A percentile compares a stretch with the other conserved stretches of the same genome.
phyloP scores from a whole-genome alignment of 2,329 filamentous ascomycete species.

The Trichoderma sp. region DNA sequence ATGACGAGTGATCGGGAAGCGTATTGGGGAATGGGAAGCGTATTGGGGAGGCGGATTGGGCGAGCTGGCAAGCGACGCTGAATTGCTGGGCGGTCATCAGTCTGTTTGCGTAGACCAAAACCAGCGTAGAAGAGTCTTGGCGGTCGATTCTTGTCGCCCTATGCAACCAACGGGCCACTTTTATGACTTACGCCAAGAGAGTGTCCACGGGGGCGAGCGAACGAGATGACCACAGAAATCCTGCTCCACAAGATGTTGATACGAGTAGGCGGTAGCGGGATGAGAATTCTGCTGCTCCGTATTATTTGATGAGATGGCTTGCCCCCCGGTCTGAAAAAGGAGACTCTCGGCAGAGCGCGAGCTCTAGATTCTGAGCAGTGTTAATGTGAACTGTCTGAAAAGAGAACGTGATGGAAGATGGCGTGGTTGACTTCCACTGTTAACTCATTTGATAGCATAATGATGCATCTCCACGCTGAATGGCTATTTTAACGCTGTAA shows the following conservation, averaged over 20 bases:
- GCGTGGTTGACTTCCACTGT: neutral
- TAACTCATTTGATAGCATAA: neutral
- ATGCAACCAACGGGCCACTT: conserved; percentile 16
- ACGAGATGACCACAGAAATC: conserved; percentile 25
- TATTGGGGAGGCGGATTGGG: neutral
- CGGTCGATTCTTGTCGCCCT: conserved; percentile 9
- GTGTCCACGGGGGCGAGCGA: conserved; percentile 17
- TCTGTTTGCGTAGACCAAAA: neutral
- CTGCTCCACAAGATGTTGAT: conserved; percentile 13
- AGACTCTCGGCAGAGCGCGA: neutral
- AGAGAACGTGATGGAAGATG: neutral
- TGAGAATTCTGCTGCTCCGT: conserved; percentile 9
- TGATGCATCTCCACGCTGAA: neutral
- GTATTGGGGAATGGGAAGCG: neutral
- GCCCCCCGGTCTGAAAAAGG: conserved; percentile 11
- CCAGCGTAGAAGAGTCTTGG: conserved; percentile 10
- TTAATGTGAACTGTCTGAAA: neutral
- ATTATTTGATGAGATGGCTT: conserved; percentile 15
- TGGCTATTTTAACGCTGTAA: neutral
- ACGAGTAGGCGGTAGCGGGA: conserved; percentile 7
- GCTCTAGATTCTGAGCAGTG: neutral
- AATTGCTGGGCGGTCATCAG: conserved; percentile 1
- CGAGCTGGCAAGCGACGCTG: neutral
- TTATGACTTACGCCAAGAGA: conserved; percentile 26
- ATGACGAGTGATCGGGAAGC: neutral